These are phyloP conservation scores for Pythium apleroticum DNA, from an alignment of 352 stramenopile genomes.

Conservation along the genomic window DNA sequence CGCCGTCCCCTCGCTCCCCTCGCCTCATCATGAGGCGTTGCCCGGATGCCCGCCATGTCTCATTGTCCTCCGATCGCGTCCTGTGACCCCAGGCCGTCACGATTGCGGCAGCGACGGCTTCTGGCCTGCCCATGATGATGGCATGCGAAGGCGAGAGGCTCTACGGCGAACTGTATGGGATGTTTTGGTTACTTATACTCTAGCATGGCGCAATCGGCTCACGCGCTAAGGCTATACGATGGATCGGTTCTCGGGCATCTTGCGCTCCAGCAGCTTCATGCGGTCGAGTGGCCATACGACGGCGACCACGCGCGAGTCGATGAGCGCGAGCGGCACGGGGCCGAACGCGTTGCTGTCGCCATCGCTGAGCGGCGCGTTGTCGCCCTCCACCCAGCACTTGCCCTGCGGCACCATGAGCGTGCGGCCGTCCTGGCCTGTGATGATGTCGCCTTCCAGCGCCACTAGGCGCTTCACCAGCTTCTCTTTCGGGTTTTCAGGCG, in stretches of 20 bases:
- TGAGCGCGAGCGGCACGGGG: slow-evolving; percentile 74
- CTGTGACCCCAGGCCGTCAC: not conserved
- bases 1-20: not conserved
- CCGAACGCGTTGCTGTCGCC: slow-evolving; percentile 74
- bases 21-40: not conserved
- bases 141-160: not conserved
- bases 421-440: slow-evolving; percentile 41
- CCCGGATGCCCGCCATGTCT: not conserved
- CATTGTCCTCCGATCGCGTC: not conserved
- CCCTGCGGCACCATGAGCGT: slow-evolving; percentile 56
- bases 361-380: slow-evolving; percentile 75
- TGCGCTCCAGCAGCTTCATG: slow-evolving; percentile 57
- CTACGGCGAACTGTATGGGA: not conserved
- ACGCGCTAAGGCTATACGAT: slow-evolving; percentile 37
- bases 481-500: slow-evolving; percentile 51
- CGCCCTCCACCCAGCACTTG: slow-evolving; percentile 87
- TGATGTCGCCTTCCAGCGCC: slow-evolving; percentile 69
- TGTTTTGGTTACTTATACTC: not conserved
- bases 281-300: slow-evolving; percentile 75
- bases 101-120: not conserved
- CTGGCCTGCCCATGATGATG: not conserved
- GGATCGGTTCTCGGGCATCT: slow-evolving; percentile 56
- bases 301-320: slow-evolving; percentile 72
- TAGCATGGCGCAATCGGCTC: not conserved
- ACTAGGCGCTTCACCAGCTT: slow-evolving; percentile 80